Base-by-base conservation (phyloP, 768 basidiomycete species). In the Tulasnella sp. region DNA sequence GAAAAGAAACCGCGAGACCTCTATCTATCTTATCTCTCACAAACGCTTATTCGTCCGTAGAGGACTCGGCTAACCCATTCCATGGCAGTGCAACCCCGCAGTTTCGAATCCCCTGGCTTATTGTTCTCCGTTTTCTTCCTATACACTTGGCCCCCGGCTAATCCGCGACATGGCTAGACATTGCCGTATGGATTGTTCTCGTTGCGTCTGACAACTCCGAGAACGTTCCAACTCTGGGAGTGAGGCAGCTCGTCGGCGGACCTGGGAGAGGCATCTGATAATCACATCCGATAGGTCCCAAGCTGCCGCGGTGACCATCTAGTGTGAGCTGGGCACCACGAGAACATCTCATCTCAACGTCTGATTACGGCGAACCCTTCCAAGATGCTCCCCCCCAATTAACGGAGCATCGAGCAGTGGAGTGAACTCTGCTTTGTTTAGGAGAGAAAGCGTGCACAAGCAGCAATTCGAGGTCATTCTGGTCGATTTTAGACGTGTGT, bases 221-320 rank as follows among this genome's bases (percentile, higher is more conserved):
- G 26, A 61, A 61, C 57, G 57, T 61, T 61, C 57, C 57, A 61
- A 61, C 57, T 61, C 57, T 61, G 57, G 57, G 57, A 61, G 18
- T 61, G 57, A 61, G 57, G 57, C 42, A 42, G 42, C 7, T 26
- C 18, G 57, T 32, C 57, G 57, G 57, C 57, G 57, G 57, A 61
- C 57, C 20, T 10, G 9, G 29, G 57, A 32, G n/a, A 61, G n/a
- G n/a, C 23, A 61, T 61, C 57, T 26, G 57, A 61, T 61, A 61
- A 61, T 61, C 57, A 61, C 29, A 61, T 61, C 57, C 57, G 57
- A 61, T 61, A 29, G 57, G n/a, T 61, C n/a, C 57, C n/a, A 32
- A 29, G 57, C n/a, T 61, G 57, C 57, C 57, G 57, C 57, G 57
- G 57, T 61, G n/a, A 61, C 32, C 29, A 61, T 61, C 32, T 26